Evolutionary conservation across 164 flowering plant genomes (phyloP), one percentile per base, ranked within the genome.

Genomic region (Houttuynia cordata): DNA sequence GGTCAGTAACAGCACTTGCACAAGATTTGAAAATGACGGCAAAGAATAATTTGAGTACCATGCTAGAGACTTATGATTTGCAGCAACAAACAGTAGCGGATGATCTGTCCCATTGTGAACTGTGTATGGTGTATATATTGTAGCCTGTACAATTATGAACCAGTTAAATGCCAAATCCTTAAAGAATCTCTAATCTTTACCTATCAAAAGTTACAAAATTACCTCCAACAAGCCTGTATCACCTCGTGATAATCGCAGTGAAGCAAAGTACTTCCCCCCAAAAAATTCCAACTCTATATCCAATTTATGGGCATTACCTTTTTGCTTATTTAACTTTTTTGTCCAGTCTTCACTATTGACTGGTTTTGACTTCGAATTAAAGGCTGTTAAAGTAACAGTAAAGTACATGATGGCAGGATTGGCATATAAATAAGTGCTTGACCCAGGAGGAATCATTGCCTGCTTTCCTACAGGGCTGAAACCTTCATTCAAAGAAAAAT

Each of bases 141-240:
- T 73, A 60, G 81, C 96, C 99, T 93, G 96, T 76, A 66, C 56
- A 24, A 39, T 39, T 56, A 51, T 7, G 51, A 62, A 59, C 25
- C 53, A 50, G n/a, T 42, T 61, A 13, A 64, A 12, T 3, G 1
- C 18, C 6, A 45, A 21, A 56, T 19, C 25, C n/a, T 17, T 40
- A 22, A 45, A 49, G 14, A 30, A 25, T 54, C 12, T 21, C 10
- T 17, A 40, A 61, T 39, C 47, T 18, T 19, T 25, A 61, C 37
- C 51, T 21, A 40, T 56, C 51, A n/a, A 47, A 56, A 25, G 25
- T 10, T 30, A 22, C 19, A 49, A 20, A 25, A 12, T 8, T 69
- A 93, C 99, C 99, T 93, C 92, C 63, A 93, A 65, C 57, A 79
- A 75, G 71, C 99, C 99, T 63, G 70, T 76, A 23, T 70, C 67